These are phyloP conservation scores for Agrocybe praecox DNA, from an alignment of 768 basidiomycete species.

Conservation along the genomic window DNA sequence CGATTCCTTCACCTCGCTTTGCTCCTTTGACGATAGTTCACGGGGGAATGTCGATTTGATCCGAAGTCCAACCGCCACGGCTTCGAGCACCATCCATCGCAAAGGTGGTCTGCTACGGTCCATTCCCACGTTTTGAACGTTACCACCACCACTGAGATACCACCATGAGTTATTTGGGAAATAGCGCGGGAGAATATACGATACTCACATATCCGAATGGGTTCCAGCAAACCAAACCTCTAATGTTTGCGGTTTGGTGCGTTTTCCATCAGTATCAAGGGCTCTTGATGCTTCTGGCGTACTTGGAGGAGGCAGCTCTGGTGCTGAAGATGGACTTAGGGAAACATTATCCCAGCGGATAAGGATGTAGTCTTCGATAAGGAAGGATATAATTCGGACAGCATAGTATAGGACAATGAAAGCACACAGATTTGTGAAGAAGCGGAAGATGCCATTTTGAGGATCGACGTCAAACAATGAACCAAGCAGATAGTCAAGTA, in stretches of 20 bases:
- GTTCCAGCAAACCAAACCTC: constrained; percentile 32
- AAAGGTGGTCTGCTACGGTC: constrained; percentile 20
- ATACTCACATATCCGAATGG: constrained; percentile 24
- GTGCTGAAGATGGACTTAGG: no score
- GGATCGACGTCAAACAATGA: no score
- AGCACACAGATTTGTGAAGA: no score
- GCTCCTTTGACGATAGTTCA: constrained; percentile 4
- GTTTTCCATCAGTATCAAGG: no score
- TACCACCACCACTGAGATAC: constrained; percentile 19
- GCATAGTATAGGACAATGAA: no score
- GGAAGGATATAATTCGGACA: no score
- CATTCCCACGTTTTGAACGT: constrained; percentile 17
- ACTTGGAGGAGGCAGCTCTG: neutral
- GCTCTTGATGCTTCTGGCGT: no score
- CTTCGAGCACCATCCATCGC: constrained; percentile 27
- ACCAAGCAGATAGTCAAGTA: no score
- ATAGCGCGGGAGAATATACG: neutral
- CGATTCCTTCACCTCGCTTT: constrained; percentile 18
- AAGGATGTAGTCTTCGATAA: no score
- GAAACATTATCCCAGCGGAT: no score
- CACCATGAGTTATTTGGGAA: neutral
- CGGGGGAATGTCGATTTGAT: constrained; percentile 1
- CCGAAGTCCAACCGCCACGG: constrained; percentile 15
- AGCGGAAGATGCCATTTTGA: no score
- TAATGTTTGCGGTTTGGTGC: constrained; percentile 18